A percentile compares a stretch with the other conserved stretches of the same genome.
Conservation (phyloP, 371 early-diverging fungal genomes). For the Zopfochytrium polystomum region DNA sequence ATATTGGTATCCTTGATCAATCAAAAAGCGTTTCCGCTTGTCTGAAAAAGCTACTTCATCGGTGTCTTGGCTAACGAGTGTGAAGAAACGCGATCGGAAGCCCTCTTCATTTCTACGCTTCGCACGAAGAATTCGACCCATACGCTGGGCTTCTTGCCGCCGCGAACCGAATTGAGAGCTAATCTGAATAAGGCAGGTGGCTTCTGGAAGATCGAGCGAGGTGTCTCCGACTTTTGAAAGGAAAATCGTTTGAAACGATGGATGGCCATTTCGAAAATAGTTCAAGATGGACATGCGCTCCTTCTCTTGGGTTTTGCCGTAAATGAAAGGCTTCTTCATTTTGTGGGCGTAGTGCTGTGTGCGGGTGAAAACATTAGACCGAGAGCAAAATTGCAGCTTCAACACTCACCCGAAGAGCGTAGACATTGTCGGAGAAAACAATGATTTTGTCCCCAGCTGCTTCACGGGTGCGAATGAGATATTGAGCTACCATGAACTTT, state of each 20-base stretch:
- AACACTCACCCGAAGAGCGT: constrained; percentile 78
- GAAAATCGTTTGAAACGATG: constrained; percentile 93
- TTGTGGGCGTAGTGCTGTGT: constrained; percentile 85
- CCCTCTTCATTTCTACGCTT: constrained; percentile 97
- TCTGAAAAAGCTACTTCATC: constrained; percentile 99
- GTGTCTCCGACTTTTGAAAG: constrained; percentile 99
- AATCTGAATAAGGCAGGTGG: constrained; percentile 98
- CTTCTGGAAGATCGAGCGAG: constrained; percentile 99
- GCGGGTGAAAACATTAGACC: neutral
- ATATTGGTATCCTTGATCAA: constrained; percentile 99
- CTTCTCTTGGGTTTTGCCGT: constrained; percentile 93
- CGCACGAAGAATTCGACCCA: constrained; percentile 97
- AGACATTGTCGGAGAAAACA: constrained; percentile 99
- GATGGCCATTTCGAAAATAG: constrained; percentile 86
- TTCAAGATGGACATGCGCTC: constrained; percentile 94
- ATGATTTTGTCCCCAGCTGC: constrained; percentile 98
- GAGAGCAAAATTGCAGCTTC: constrained; percentile 3
- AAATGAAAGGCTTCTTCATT: constrained; percentile 92
- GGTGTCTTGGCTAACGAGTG: constrained; percentile 97
- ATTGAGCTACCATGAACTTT: constrained; percentile 98
- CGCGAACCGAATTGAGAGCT: constrained; percentile 98
- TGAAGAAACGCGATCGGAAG: constrained; percentile 96
- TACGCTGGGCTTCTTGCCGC: constrained; percentile 99
- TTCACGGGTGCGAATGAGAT: constrained; percentile 95
- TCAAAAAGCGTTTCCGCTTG: constrained; percentile 97